These are phyloP conservation scores for Quercus phellos DNA, from an alignment of 331 rosid species.

Conservation along the genomic window DNA sequence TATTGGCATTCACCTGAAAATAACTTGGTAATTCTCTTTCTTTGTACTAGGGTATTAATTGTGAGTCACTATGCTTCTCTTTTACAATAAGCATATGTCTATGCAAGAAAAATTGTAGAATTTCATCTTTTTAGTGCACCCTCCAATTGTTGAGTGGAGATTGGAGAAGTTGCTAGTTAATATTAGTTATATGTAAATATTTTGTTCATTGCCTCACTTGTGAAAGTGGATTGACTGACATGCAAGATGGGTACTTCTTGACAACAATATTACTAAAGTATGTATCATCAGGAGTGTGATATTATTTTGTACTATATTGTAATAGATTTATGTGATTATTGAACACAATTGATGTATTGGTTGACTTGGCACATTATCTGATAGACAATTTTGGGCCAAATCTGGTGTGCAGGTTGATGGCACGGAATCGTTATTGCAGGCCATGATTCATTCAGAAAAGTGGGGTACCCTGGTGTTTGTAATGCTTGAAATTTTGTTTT, in stretches of 20 bases:
- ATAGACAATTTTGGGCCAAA: constrained; percentile 13
- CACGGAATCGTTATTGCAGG: constrained; percentile 50
- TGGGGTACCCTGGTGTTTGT: constrained; percentile 63
- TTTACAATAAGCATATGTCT: neutral
- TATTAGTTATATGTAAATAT: neutral
- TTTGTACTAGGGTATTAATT: neutral
- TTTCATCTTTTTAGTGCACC: neutral
- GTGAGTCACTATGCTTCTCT: neutral
- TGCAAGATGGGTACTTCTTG: neutral
- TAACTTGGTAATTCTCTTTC: constrained; percentile 51
- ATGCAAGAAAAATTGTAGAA: neutral
- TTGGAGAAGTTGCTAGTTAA: neutral
- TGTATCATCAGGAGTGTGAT: neutral
- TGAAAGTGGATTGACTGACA: neutral
- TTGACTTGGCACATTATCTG: constrained; percentile 1
- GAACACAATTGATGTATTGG: neutral
- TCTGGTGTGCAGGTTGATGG: constrained; percentile 56
- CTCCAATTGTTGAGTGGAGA: neutral
- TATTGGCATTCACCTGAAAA: constrained; percentile 67
- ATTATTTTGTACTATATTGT: neutral
- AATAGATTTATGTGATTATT: neutral
- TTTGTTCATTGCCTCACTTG: neutral
- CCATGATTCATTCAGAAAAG: constrained; percentile 46
- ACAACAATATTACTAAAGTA: neutral
- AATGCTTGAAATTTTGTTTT: constrained; percentile 51